Evolutionary conservation across 169 alveolate species (phyloP).

Genomic region (Besnoitia besnoiti): DNA sequence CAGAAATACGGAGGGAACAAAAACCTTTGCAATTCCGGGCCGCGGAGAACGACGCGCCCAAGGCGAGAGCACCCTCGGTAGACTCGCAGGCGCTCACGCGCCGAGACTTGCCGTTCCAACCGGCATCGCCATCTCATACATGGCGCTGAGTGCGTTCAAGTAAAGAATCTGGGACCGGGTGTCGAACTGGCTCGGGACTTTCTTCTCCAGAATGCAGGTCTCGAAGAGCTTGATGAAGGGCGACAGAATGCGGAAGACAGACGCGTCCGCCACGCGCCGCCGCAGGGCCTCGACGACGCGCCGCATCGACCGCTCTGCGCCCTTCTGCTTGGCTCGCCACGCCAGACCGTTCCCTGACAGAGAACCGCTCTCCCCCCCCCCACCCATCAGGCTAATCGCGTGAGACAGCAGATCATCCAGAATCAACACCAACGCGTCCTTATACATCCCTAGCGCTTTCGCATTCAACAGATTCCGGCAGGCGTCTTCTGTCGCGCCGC

Average conservation of each 20-base stretch:
- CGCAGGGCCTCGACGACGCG: background rate
- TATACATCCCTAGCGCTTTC: constrained; percentile 6
- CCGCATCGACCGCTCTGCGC: background rate
- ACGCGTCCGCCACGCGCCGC: background rate
- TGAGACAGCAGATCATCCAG: constrained; percentile 20
- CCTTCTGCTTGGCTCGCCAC: background rate
- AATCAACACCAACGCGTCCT: background rate
- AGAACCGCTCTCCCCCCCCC: background rate
- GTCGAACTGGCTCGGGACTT: constrained; percentile 23
- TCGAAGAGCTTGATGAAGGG: constrained; percentile 31
- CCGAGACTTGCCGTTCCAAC: background rate
- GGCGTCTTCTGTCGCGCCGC: constrained; percentile 11
- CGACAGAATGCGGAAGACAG: background rate
- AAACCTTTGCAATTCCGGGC: background rate
- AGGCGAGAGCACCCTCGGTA: background rate
- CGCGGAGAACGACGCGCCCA: background rate
- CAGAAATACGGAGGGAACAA: background rate
- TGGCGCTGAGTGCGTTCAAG: constrained; percentile 14
- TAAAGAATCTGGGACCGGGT: constrained; percentile 26
- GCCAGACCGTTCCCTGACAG: background rate
- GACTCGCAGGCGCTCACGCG: background rate
- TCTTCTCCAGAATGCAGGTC: constrained; percentile 24
- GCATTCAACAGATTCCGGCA: constrained; percentile 4
- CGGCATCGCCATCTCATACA: background rate
- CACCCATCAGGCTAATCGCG: background rate